These are phyloP conservation scores for Xylariaceae sp. DNA, from an alignment of 2,329 filamentous ascomycete genomes.

Conservation along the genomic window DNA sequence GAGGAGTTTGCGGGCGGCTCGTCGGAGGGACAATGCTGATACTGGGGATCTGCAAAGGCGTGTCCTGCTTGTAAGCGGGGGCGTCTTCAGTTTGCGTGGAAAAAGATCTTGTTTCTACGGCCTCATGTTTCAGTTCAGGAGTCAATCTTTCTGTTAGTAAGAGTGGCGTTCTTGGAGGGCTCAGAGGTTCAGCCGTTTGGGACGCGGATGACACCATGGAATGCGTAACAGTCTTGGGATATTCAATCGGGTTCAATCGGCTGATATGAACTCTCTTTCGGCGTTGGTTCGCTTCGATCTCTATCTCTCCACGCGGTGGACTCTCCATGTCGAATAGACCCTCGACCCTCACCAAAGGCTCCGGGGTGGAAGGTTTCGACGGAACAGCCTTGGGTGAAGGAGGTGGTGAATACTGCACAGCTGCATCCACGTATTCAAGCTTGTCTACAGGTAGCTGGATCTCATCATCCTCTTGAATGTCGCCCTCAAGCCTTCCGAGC, in stretches of 20 bases:
- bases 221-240: constrained; percentile 45
- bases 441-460: constrained; percentile 45
- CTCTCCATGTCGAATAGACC: constrained; percentile 52
- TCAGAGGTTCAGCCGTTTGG: constrained; percentile 68
- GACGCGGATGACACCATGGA: constrained; percentile 70
- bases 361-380: constrained; percentile 50
- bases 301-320: constrained; percentile 55
- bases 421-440: constrained; percentile 48
- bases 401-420: constrained; percentile 83
- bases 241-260: constrained; percentile 58
- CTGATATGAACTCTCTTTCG: constrained; percentile 69
- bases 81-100: constrained; percentile 67
- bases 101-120: constrained; percentile 56
- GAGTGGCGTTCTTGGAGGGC: constrained; percentile 70
- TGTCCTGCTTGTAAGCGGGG: constrained; percentile 34
- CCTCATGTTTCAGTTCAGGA: constrained; percentile 39
- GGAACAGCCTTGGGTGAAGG: constrained; percentile 67
- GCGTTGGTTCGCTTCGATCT: constrained; percentile 77
- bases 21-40: constrained; percentile 91
- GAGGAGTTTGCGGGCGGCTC: constrained; percentile 81
- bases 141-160: constrained; percentile 53
- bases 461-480: constrained; percentile 58
- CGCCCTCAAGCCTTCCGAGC: constrained; percentile 61
- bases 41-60: constrained; percentile 70
- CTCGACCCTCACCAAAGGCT: constrained; percentile 49